Evolutionary conservation across 345 rosid species (phyloP).

Genomic region (Dimocarpus longan): DNA sequence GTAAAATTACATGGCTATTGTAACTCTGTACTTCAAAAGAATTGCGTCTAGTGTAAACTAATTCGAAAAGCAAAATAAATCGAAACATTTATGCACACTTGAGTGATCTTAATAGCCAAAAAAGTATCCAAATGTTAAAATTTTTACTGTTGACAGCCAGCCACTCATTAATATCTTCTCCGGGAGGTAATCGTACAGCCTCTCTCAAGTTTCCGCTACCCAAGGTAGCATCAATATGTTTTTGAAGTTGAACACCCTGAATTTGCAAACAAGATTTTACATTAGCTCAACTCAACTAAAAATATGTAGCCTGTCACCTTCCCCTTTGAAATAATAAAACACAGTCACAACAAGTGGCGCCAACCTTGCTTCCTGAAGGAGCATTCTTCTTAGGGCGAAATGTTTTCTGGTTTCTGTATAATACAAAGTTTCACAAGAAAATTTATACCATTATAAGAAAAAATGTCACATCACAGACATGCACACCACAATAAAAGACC

Average conservation of each 20-base stretch:
- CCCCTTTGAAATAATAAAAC: background rate
- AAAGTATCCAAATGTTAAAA: background rate
- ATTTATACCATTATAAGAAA: slow-evolving; percentile 1
- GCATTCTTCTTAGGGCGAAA: slow-evolving; percentile 73
- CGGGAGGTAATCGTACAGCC: slow-evolving; percentile 69
- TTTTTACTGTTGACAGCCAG: slow-evolving; percentile 69
- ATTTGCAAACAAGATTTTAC: slow-evolving; percentile 1
- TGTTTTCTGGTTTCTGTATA: slow-evolving; percentile 66
- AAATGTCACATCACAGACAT: background rate
- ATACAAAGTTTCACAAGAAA: background rate
- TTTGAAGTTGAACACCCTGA: slow-evolving; percentile 74
- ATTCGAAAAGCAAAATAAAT: background rate
- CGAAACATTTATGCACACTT: background rate
- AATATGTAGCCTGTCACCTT: background rate
- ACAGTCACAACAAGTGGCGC: background rate
- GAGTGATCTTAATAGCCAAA: background rate
- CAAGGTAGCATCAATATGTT: slow-evolving; percentile 65
- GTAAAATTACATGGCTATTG: background rate
- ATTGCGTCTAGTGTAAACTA: background rate
- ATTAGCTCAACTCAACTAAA: background rate
- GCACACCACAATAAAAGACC: background rate
- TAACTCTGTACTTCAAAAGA: background rate
- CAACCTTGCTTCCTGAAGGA: slow-evolving; percentile 69
- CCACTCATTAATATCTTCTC: slow-evolving; percentile 78
- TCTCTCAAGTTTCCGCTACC: slow-evolving; percentile 80